phyloP scores from a whole-genome alignment of 306 rosid species.

The Parietaria judaica region DNA sequence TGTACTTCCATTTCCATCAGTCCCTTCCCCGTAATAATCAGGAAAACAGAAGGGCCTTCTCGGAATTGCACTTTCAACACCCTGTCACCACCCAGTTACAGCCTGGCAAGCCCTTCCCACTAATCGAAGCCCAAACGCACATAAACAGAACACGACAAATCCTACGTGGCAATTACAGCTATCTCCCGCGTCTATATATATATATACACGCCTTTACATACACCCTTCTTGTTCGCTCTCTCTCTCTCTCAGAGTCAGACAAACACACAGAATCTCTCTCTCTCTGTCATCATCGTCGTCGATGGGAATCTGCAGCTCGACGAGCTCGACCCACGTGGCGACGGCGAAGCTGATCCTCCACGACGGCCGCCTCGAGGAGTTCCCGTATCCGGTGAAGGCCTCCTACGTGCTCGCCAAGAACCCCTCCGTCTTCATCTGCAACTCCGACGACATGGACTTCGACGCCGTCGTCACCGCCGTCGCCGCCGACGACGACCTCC shows the following conservation, averaged over 20 bases:
- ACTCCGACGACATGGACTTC: constrained; percentile 91
- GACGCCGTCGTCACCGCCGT: constrained; percentile 58
- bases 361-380: constrained; percentile 64
- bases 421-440: constrained; percentile 65
- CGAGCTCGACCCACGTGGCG: constrained; percentile 44
- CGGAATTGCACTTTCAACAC: constrained; percentile 16
- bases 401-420: constrained; percentile 54
- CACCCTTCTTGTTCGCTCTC: not conserved
- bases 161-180: constrained; percentile 34
- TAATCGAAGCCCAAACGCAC: constrained; percentile 2
- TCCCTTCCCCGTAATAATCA: constrained; percentile 26
- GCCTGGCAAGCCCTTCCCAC: constrained; percentile 59
- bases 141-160: constrained; percentile 18
- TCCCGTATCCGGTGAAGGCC: constrained; percentile 54
- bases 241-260: not conserved
- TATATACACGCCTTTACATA: constrained; percentile 20
- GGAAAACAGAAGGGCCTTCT: constrained; percentile 4
- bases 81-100: constrained; percentile 82
- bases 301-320: constrained; percentile 79
- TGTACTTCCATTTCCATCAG: too few relatives aligned
- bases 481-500: constrained; percentile 56
- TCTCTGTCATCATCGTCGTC: not conserved
- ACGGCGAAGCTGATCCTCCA: constrained; percentile 65
- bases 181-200: constrained; percentile 16
- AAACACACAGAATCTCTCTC: not conserved